A percentile compares a stretch with the other conserved stretches of the same genome.
Conservation (phyloP, 352 stramenopile genomes). For the Phytophthora rubi region DNA sequence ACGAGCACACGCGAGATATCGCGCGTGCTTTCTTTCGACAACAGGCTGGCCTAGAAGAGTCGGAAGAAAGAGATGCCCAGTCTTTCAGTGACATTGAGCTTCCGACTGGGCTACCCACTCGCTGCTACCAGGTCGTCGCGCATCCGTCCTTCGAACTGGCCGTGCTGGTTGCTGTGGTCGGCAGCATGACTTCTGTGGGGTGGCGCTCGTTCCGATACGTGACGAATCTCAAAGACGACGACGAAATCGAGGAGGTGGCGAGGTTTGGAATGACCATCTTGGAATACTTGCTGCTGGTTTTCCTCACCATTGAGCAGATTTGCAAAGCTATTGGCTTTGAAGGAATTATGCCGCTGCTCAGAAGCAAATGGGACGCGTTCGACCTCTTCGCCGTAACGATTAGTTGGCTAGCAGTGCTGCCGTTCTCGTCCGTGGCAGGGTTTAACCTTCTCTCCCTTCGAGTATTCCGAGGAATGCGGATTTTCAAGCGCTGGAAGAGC, state of each 20-base stretch:
- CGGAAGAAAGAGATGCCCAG: constrained; percentile 22
- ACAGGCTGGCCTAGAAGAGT: constrained; percentile 47
- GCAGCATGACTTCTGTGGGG: constrained; percentile 77
- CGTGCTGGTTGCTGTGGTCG: constrained; percentile 64
- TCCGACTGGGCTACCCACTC: constrained; percentile 50
- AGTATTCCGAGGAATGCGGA: constrained; percentile 70
- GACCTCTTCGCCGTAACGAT: constrained; percentile 67
- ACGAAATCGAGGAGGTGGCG: constrained; percentile 42
- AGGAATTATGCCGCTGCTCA: constrained; percentile 60
- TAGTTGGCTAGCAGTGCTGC: constrained; percentile 67
- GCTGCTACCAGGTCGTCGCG: constrained; percentile 69
- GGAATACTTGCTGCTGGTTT: constrained; percentile 63
- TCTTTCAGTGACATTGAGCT: constrained; percentile 49
- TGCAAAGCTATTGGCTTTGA: constrained; percentile 72
- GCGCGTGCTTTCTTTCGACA: constrained; percentile 68
- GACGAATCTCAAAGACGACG: constrained; percentile 42
- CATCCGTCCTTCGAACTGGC: constrained; percentile 81
- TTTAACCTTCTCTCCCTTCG: constrained; percentile 80
- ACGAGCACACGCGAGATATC: constrained; percentile 52
- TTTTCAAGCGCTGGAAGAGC: constrained; percentile 78
- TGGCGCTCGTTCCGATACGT: constrained; percentile 63
- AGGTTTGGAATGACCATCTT: constrained; percentile 62
- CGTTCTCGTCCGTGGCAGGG: constrained; percentile 47
- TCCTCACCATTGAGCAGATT: constrained; percentile 75
- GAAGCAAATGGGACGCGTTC: constrained; percentile 75